phyloP scores from a whole-genome alignment of 371 early-diverging fungal species.

The Rhizopus arrhizus region DNA sequence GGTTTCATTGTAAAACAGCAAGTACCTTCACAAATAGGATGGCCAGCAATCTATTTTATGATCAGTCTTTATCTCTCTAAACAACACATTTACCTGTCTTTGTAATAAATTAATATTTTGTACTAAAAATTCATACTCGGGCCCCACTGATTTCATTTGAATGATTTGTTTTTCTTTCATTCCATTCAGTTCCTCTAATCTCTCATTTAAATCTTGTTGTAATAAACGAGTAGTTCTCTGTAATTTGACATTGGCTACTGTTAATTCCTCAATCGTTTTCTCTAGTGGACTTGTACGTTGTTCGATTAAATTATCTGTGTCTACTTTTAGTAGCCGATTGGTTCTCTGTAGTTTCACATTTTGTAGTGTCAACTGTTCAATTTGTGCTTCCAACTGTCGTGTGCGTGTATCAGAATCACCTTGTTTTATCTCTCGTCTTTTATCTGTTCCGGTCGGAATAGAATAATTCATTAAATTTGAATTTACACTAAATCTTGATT shows the following conservation, averaged over 20 bases:
- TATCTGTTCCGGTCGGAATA: constrained; percentile 27
- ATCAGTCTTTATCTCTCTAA: neutral
- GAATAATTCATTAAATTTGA: constrained; percentile 59
- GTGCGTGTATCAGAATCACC: constrained; percentile 47
- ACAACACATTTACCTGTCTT: constrained; percentile 41
- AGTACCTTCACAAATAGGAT: constrained; percentile 48
- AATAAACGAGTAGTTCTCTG: constrained; percentile 47
- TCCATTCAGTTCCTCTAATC: constrained; percentile 22
- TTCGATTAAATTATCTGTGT: constrained; percentile 53
- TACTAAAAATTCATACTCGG: constrained; percentile 58
- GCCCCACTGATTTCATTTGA: constrained; percentile 53
- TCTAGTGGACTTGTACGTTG: constrained; percentile 52
- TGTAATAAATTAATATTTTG: constrained; percentile 57
- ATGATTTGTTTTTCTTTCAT: constrained; percentile 41
- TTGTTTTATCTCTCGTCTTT: constrained; percentile 40
- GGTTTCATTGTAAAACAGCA: constrained; percentile 54
- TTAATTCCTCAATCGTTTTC: constrained; percentile 43
- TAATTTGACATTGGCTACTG: constrained; percentile 45
- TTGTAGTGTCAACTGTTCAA: constrained; percentile 50
- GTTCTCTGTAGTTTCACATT: constrained; percentile 54
- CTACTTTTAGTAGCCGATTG: constrained; percentile 53
- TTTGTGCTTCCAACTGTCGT: constrained; percentile 48
- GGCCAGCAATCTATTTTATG: constrained; percentile 40
- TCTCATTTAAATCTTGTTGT: constrained; percentile 48
- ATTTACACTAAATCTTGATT: constrained; percentile 48